A percentile compares a stretch with the other conserved stretches of the same genome.
phyloP scores from a whole-genome alignment of 164 flowering plant genomes.

The Vitis vinifera region DNA sequence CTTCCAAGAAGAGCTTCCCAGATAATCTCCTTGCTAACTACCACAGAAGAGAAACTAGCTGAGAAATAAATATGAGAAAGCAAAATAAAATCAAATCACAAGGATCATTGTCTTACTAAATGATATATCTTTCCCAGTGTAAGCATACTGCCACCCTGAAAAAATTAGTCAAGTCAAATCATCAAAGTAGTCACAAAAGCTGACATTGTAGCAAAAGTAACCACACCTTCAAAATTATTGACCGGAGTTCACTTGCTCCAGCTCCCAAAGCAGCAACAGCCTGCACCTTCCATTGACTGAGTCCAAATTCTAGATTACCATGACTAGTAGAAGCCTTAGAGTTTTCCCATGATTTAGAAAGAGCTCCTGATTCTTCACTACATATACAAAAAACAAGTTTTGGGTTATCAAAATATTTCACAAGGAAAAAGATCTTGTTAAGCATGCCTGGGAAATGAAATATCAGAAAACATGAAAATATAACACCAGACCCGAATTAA shows the following conservation, averaged over 20 bases:
- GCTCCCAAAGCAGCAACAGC: conserved; percentile 45
- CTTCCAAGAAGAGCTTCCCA: conserved; percentile 72
- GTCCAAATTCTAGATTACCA: conserved; percentile 52
- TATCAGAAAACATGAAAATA: too few species aligned
- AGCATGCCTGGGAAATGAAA: too few species aligned
- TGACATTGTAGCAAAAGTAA: not conserved
- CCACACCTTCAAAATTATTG: conserved; percentile 64
- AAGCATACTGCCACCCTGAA: conserved; percentile 71
- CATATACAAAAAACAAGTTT: conserved; percentile 16
- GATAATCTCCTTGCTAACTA: conserved; percentile 71
- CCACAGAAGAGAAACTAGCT: conserved; percentile 18
- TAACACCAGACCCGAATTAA: too few species aligned
- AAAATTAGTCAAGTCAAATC: not conserved
- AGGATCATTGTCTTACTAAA: conserved; percentile 46
- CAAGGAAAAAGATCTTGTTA: not conserved
- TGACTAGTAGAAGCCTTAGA: conserved; percentile 22
- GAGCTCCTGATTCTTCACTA: conserved; percentile 48
- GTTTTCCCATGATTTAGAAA: conserved; percentile 25
- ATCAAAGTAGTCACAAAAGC: not conserved
- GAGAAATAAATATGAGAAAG: conserved; percentile 7
- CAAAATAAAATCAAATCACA: conserved; percentile 1
- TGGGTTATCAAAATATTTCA: conserved; percentile 3
- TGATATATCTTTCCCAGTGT: conserved; percentile 67
- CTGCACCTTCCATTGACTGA: conserved; percentile 62
- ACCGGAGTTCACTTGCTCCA: conserved; percentile 54